These are phyloP conservation scores for Coemansia sp. DNA, from an alignment of 192 early-diverging fungal genomes.

Conservation along the genomic window DNA sequence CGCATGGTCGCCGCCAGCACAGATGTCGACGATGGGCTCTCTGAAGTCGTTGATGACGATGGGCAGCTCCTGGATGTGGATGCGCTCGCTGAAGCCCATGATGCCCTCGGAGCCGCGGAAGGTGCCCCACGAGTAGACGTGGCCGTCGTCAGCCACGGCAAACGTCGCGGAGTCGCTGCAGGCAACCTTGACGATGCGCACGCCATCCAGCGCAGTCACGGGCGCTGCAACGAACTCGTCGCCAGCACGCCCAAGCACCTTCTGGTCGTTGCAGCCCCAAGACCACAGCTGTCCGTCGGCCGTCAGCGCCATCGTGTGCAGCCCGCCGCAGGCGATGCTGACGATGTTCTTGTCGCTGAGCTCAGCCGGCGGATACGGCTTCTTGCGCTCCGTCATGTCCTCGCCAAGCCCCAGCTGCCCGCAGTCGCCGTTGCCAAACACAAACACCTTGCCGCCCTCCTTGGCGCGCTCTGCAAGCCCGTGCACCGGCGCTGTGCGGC, in stretches of 20 bases:
- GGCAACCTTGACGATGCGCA: slow-evolving; percentile 72
- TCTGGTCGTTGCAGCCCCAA: slow-evolving; percentile 97
- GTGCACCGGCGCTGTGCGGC: slow-evolving; percentile 33
- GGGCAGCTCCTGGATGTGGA: slow-evolving; percentile 65
- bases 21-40: slow-evolving; percentile 72
- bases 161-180: slow-evolving; percentile 85
- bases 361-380: slow-evolving; percentile 65
- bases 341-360: slow-evolving; percentile 76
- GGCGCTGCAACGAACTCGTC: slow-evolving; percentile 69
- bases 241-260: slow-evolving; percentile 71
- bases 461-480: slow-evolving; percentile 21
- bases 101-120: slow-evolving; percentile 81
- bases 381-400: slow-evolving; percentile 77
- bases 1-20: slow-evolving; percentile 84
- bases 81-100: slow-evolving; percentile 75
- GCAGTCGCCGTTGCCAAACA: slow-evolving; percentile 87
- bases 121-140: slow-evolving; percentile 89
- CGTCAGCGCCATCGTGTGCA: slow-evolving; percentile 83
- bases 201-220: slow-evolving; percentile 77
- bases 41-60: slow-evolving; percentile 60
- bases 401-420: slow-evolving; percentile 92
- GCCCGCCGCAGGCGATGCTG: slow-evolving; percentile 79
- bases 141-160: slow-evolving; percentile 74
- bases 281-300: slow-evolving; percentile 77
- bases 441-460: slow-evolving; percentile 61